Percentiles rank a stretch among this genome's conserved stretches.
Evolutionary conservation across 257 asterid species (phyloP).

Genomic region (Apocynum venetum): DNA sequence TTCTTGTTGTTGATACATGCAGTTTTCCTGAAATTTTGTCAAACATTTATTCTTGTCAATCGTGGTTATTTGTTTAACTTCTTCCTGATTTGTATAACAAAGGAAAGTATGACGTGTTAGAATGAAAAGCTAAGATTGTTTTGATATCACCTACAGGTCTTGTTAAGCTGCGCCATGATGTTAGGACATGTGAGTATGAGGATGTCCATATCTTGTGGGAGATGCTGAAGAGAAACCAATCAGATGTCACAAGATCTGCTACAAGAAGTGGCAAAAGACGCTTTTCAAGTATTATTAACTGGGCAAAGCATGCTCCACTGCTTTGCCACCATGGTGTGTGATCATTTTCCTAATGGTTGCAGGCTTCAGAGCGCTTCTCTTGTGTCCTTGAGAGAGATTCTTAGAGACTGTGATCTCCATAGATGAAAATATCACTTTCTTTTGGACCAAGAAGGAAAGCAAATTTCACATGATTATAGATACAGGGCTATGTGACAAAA

Average conservation of each 20-base stretch:
- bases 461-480: background rate
- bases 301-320: conserved; percentile 25
- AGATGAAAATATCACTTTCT: background rate
- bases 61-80: too few species aligned
- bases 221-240: conserved; percentile 26
- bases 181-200: conserved; percentile 34
- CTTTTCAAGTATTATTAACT: conserved; percentile 2
- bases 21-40: background rate
- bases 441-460: background rate
- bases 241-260: conserved; percentile 10
- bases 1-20: background rate
- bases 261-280: background rate
- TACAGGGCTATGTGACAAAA: background rate
- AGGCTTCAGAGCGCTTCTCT: too few species aligned
- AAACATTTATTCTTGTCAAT: background rate
- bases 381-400: background rate
- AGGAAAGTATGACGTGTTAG: background rate
- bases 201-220: conserved; percentile 38
- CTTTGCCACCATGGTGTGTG: conserved; percentile 20
- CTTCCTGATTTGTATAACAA: background rate
- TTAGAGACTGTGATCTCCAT: background rate
- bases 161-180: conserved; percentile 26
- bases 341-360: background rate
- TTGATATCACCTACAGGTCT: conserved; percentile 17
- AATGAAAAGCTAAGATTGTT: background rate